A percentile compares a stretch with the other conserved stretches of the same genome.
Evolutionary conservation across 805 yeast species (phyloP).

Genomic region (Pichia manshurica): DNA sequence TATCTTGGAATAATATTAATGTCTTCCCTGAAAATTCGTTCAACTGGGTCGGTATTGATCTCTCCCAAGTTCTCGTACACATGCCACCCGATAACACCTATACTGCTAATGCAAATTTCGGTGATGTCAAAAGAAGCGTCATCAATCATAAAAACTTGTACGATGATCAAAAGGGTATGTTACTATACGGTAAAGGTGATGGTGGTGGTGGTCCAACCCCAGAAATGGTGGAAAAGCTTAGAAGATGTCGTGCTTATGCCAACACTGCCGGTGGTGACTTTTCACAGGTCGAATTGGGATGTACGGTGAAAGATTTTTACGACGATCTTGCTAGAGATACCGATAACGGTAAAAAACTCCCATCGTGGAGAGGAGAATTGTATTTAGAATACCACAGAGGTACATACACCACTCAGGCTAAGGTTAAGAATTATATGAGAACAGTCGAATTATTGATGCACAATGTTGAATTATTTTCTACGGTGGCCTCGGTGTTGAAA

Average conservation of each 20-base stretch:
- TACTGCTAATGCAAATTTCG: constrained; percentile 88
- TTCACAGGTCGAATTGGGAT: constrained; percentile 77
- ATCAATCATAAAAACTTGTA: constrained; percentile 79
- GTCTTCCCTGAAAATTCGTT: constrained; percentile 84
- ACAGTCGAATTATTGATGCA: constrained; percentile 68
- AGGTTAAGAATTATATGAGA: constrained; percentile 76
- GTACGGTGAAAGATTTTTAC: constrained; percentile 75
- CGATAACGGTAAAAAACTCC: constrained; percentile 59
- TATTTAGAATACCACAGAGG: constrained; percentile 96
- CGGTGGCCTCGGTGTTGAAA: constrained; percentile 56
- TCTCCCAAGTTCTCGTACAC: constrained; percentile 87
- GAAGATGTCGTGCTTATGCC: constrained; percentile 84
- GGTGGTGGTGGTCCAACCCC: constrained; percentile 99
- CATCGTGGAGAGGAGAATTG: constrained; percentile 90
- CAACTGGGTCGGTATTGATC: constrained; percentile 94
- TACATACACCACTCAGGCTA: constrained; percentile 91
- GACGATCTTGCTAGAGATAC: constrained; percentile 58
- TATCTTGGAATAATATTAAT: constrained; percentile 95
- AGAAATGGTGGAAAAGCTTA: constrained; percentile 86
- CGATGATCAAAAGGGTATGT: constrained; percentile 71
- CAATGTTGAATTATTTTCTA: constrained; percentile 80
- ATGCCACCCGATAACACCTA: constrained; percentile 98
- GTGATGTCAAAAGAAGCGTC: constrained; percentile 80
- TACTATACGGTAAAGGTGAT: constrained; percentile 90
- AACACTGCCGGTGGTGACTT: constrained; percentile 68